phyloP scores from a whole-genome alignment of 768 basidiomycete species.

The Suillus subluteus region DNA sequence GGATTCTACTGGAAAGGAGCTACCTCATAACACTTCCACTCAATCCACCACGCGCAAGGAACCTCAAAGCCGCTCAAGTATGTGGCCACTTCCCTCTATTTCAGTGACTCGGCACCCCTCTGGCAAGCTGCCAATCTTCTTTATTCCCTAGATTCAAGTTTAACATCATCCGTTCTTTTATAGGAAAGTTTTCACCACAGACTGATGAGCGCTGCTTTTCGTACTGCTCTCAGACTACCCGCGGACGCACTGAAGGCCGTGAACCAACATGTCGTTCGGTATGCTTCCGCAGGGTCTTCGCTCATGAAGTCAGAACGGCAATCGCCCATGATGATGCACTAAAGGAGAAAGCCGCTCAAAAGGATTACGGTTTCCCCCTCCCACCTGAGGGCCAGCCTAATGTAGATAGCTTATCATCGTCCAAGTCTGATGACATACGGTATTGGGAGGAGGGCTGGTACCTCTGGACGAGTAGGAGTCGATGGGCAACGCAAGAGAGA shows the following conservation, averaged over 20 bases:
- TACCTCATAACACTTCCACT: background rate
- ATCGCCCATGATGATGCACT: constrained; percentile 35
- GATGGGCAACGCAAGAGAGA: constrained; percentile 57
- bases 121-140: constrained; percentile 20
- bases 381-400: constrained; percentile 66
- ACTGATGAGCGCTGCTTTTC: constrained; percentile 69
- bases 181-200: constrained; percentile 60
- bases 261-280: constrained; percentile 61
- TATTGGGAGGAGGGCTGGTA: constrained; percentile 82
- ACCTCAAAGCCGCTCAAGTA: constrained; percentile 7
- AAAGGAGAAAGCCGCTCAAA: constrained; percentile 45
- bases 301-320: constrained; percentile 66
- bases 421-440: constrained; percentile 43
- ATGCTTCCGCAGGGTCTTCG: constrained; percentile 67
- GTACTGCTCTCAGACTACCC: constrained; percentile 61
- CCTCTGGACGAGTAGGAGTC: constrained; percentile 64
- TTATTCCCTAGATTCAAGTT: background rate
- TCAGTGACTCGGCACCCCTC: constrained; percentile 28
- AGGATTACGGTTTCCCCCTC: constrained; percentile 57
- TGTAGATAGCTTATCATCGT: constrained; percentile 23
- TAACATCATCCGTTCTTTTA: constrained; percentile 8
- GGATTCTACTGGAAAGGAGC: background rate
- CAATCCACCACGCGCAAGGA: constrained; percentile 9
- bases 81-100: constrained; percentile 23
- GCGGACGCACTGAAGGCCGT: constrained; percentile 51